Base-by-base conservation (phyloP, 805 yeast species). In the Wickerhamiella shivajii region DNA sequence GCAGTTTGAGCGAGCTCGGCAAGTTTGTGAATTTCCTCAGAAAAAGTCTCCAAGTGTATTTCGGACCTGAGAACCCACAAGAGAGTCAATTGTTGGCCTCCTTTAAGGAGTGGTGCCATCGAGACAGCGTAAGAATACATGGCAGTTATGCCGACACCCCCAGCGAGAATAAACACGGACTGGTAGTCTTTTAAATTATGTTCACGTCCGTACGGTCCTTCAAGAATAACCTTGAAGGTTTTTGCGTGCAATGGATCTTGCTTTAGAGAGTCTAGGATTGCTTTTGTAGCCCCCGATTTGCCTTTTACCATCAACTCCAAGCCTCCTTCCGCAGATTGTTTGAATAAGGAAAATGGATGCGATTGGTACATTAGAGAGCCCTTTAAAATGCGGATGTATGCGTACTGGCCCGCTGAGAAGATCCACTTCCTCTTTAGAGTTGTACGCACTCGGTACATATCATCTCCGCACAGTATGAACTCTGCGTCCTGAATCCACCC, bases 121-220 rank as follows among this genome's bases (percentile, higher is more conserved):
- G 61, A 57, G 16, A 47, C 49, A 2, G 69, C 74, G 38, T 67
- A 60, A 2, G 73, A 56, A 36, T 63, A 61, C 27, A 69, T 55
- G 1, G 70, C 75, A 0, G 79, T 69, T 46, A 73, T 63, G n/a
- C 80, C 80, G 36, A 69, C 69, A 6, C 79, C 80, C 3, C 79
- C 79, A 2, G 77, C 74, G 18, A 73, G 52, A 30, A 71, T 62
- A 6, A 71, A 51, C 2, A 67, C 61, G 22, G 60, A 56, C 18
- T 59, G 59, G 44, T 65, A 69, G 20, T 22, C 22, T 12, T 12
- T n/a, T 5, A 36, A 20, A 10, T 71, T 71, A 30, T 46, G 46
- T 7, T 60, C 53, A 7, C 58, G 53, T 1, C 79, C 79, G 43
- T 74, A 73, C 0, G 77, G 74, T 0, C 80, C 80, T 44, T 73